Evolutionary conservation across 2,329 filamentous ascomycete species (phyloP), one percentile per base, ranked within the genome.

Genomic region (Penicillium glabrum): DNA sequence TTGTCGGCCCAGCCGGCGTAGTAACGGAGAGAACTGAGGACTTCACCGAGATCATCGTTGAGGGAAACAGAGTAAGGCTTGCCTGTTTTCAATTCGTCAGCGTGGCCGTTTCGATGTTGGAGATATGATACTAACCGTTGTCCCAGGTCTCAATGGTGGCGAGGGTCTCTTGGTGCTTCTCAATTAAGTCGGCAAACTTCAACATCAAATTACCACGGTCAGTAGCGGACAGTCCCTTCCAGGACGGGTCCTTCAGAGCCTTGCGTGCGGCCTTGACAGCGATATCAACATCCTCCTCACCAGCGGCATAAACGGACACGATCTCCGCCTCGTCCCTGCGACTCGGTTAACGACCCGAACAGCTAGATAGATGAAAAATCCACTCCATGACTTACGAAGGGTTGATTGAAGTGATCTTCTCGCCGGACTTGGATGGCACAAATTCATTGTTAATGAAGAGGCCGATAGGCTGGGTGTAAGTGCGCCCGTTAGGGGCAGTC

Each of bases 1-100:
- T 96, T 96, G 82, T 96, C 92, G 69, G 91, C 90, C 87, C 89
- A 96, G 60, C 92, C 92, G 70, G 84, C 91, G 69, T 93, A 95
- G 80, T 93, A 97, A 76, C 92, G 86, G 69, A 97, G 77, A 78
- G 84, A 88, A 70, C 82, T 87, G 63, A 85, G 81, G 57, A 87
- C 87, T 65, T 85, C 83, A 53, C 75, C 79, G 43, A 96, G 82
- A 71, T 96, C 91, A 62, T 86, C 89, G 72, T 86, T 89, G 58
- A 76, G 56, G 16, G 77, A 72, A 43, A 76, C 71, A 19, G 66
- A 64, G 59, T 77, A 77, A n/a, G 76, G 75, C 63, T 79, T 79
- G 59, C 77, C 77, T 46, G 33, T 47, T 4, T 5, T 3, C 16
- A 13, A 5, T 10, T 37, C 14, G 27, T 19, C 29, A 21, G 39